Evolutionary conservation across 306 rosid species (phyloP).

Genomic region (Glycine soja): DNA sequence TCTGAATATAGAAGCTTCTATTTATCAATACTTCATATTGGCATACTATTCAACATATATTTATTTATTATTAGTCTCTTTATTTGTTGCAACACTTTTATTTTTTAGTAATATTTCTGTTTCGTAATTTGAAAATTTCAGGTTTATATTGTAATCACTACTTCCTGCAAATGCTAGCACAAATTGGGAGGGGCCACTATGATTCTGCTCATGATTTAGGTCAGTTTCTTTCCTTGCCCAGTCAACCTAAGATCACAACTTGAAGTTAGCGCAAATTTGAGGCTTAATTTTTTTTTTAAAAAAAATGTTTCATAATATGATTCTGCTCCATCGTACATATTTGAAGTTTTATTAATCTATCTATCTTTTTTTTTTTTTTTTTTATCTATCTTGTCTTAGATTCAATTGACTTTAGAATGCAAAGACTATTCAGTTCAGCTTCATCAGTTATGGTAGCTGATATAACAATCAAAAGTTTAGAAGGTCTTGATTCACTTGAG

Average conservation of each 20-base stretch:
- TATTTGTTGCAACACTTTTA: slow-evolving; percentile 29
- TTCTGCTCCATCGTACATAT: not conserved
- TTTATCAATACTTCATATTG: not conserved
- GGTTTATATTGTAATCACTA: slow-evolving; percentile 89
- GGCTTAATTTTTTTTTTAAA: not conserved
- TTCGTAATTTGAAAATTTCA: slow-evolving; percentile 47
- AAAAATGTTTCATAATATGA: slow-evolving; percentile 16
- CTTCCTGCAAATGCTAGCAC: slow-evolving; percentile 92
- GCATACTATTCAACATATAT: not conserved
- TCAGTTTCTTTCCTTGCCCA: slow-evolving; percentile 44
- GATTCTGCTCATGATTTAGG: slow-evolving; percentile 83
- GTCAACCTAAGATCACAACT: not conserved
- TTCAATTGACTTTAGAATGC: slow-evolving; percentile 68
- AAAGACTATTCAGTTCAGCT: slow-evolving; percentile 63
- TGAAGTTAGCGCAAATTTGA: slow-evolving; percentile 18
- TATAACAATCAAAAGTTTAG: slow-evolving; percentile 63
- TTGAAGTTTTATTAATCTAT: not conserved
- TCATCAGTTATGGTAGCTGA: slow-evolving; percentile 74
- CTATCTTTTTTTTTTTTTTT: not conserved
- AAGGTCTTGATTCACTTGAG: slow-evolving; percentile 80
- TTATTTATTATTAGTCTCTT: not conserved
- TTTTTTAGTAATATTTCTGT: slow-evolving; percentile 30
- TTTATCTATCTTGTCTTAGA: slow-evolving; percentile 50
- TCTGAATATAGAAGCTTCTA: too few species aligned
- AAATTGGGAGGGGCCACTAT: slow-evolving; percentile 75